Base-by-base conservation (phyloP, 495 filamentous ascomycete genomes). In the Trichoderma virens region DNA sequence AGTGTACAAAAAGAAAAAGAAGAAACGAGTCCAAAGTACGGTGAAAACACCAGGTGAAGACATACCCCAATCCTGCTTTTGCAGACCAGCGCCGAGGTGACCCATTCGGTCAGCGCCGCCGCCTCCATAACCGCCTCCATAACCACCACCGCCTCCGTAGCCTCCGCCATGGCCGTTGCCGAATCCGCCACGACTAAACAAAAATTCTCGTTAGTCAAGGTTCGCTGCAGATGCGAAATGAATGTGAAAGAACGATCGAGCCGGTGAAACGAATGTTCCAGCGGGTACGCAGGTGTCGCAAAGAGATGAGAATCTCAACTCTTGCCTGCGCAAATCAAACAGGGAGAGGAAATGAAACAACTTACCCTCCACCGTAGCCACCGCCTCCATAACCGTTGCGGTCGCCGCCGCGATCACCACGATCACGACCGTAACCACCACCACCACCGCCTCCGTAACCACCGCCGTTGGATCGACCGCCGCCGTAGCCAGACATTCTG, bases 21-120 rank as follows among this genome's bases (percentile, higher is more conserved):
- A 41, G 23, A 7, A 34, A 28, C 11, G 32, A 35, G 11, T 28
- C 11, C 13, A 20, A 39, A 45, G n/a, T 14, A 18, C 28, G 23
- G 28, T 45, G 20, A 38, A 32, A 54, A 31, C 16, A 27, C 3
- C 47, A 35, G 28, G 3, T 27, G 30, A 16, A 38, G 16, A 54
- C 63, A 60, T 60, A 93, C 90, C 91, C 88, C 90, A 97, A 51
- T 85, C 82, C 69, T 95, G 94, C 68, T 86, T 85, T 80, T 94
- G 90, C 63, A 98, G 80, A 68, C 85, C 84, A 63, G 90, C 85
- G 67, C 94, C 94, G 62, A 98, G 89, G 76, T 89, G 88, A 68
- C 86, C 88, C 94, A 98, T 98, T 72, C 89, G 87, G 78, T 98
- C 94, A 75, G 91, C 91, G 67, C 90, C 87, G 65, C 80, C 85